These are phyloP conservation scores for Fragaria nilgerrensis DNA, from an alignment of 306 rosid genomes.

Conservation along the genomic window DNA sequence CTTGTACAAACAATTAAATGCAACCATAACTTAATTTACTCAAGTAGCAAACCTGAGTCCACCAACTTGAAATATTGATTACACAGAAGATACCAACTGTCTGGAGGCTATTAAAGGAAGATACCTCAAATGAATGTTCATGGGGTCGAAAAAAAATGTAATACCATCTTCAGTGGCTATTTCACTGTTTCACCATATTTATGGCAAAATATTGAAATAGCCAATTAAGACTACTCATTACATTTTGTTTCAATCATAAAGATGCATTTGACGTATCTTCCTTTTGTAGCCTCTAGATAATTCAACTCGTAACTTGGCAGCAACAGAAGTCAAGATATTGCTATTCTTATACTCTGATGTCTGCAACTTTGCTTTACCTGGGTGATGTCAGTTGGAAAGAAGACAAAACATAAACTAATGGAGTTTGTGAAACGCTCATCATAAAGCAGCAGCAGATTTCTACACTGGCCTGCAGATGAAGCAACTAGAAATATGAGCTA, in stretches of 20 bases:
- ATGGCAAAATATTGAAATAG: not conserved
- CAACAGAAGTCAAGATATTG: too few species aligned
- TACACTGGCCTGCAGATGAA: conserved; percentile 5
- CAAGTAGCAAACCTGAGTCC: too few species aligned
- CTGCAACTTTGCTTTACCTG: too few species aligned
- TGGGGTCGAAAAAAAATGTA: not conserved
- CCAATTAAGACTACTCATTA: not conserved
- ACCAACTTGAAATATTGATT: too few species aligned
- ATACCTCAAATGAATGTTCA: not conserved
- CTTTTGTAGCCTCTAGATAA: not conserved
- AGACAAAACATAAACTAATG: not conserved
- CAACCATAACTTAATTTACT: too few species aligned
- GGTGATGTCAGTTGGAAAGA: too few species aligned
- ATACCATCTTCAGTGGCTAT: not conserved
- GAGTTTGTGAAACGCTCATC: not conserved
- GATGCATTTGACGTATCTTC: not conserved
- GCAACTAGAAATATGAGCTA: not conserved
- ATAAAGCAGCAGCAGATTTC: not conserved
- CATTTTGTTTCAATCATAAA: not conserved
- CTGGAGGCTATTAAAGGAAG: not conserved
- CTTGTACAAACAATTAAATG: too few species aligned
- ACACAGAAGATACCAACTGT: too few species aligned
- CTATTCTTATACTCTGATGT: too few species aligned
- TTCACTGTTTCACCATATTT: not conserved
- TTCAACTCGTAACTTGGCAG: too few species aligned